Evolutionary conservation across 805 yeast species (phyloP).

Genomic region (Candida golubevii): DNA sequence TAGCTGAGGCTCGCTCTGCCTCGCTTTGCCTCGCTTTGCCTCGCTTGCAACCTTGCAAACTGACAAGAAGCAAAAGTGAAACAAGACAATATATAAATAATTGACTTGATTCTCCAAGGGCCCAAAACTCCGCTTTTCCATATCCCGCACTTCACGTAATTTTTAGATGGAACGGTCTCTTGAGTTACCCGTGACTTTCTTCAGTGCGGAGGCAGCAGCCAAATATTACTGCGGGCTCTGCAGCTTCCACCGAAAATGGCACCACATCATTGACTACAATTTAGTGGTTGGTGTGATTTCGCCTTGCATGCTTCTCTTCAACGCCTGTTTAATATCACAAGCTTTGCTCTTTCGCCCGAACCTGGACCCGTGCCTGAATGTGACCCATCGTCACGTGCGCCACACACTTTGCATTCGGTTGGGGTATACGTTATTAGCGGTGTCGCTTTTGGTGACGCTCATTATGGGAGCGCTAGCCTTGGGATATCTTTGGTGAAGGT

Average conservation of each 20-base stretch:
- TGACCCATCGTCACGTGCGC: conserved; percentile 9
- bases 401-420: conserved; percentile 7
- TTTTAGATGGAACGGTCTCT: conserved; percentile 3
- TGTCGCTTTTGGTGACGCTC: conserved; percentile 3
- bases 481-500: no score
- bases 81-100: neutral
- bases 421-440: conserved; percentile 3
- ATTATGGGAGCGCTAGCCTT: conserved; percentile 2
- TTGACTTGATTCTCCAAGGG: no score
- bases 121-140: no score
- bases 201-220: conserved; percentile 5
- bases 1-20: conserved; percentile 1
- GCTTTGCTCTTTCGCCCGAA: conserved; percentile 3
- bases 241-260: conserved; percentile 8
- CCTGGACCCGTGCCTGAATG: conserved; percentile 8
- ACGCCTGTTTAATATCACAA: conserved; percentile 2
- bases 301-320: conserved; percentile 12
- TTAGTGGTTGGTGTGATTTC: conserved; percentile 10
- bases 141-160: no score
- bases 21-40: neutral
- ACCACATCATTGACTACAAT: conserved; percentile 11
- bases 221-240: conserved; percentile 10
- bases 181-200: conserved; percentile 9
- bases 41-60: neutral
- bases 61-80: neutral